Base-by-base conservation (phyloP, 495 filamentous ascomycete genomes). In the Emericellopsis terricola region DNA sequence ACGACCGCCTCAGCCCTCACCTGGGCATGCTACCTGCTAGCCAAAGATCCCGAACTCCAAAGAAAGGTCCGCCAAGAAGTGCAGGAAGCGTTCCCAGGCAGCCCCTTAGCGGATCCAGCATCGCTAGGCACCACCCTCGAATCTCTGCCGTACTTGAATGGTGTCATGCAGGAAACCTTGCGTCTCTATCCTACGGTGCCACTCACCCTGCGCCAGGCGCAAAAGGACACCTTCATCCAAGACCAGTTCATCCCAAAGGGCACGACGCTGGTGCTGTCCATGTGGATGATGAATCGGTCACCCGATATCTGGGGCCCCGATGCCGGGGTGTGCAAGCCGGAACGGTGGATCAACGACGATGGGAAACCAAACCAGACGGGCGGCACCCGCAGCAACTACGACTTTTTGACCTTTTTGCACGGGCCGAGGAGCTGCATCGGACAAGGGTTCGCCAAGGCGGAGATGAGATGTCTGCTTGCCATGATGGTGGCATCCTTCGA, bases 401-500 rank as follows among this genome's bases (percentile, higher is more conserved):
- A 57, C 19, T 69, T 73, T 45, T 44, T 77, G 48, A 73, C 71
- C 0, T 76, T 76, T 40, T 46, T 74, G 18, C 69, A 71, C 38
- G 73, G 73, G 0, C 63, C 71, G 3, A 45, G 72, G 32, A 68
- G 62, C 27, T 78, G 73, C 43, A 76, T 78, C 33, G 73, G 73
- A 4, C 57, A 61, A 51, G 62, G 63, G 2, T 97, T 97, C 55
- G 79, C 85, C 0, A 78, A 73, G 52, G 62, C 72, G 0, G 89
- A 94, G 61, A 80, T 91, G 50, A 80, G 78, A 6, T 82, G 73
- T 46, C 53, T 94, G 42, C 39, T 97, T 31, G 86, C 83, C 33
- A 65, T 68, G 3, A 64, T 74, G 55, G 71, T 87, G 14, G 82
- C 82, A 10, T 60, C 67, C 27, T 91, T 76, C 42, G 61, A 75